Percentiles rank a stretch among this genome's conserved stretches.
These are phyloP conservation scores for Epichloe sylvatica DNA, from an alignment of 2,329 filamentous ascomycete genomes.

Conservation along the genomic window DNA sequence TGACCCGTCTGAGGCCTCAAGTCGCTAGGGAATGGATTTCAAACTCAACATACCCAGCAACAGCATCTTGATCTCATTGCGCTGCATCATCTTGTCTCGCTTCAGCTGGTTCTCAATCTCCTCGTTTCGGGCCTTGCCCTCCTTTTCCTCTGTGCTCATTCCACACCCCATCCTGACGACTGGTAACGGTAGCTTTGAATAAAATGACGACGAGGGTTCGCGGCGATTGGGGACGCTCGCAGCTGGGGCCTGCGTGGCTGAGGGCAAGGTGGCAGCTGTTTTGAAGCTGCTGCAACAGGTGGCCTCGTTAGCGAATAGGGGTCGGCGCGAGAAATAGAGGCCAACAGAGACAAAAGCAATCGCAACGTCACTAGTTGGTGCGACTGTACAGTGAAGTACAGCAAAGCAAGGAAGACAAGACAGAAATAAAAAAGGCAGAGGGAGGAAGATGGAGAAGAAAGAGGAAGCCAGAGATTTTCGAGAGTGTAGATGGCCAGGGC, in stretches of 20 bases:
- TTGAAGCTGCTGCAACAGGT: background rate
- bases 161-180: conserved; percentile 88
- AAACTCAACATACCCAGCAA: conserved; percentile 59
- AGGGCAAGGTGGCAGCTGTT: background rate
- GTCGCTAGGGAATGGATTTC: background rate
- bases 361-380: background rate
- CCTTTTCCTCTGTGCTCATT: conserved; percentile 99
- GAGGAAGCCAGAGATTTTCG: background rate
- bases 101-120: conserved; percentile 99
- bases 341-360: background rate
- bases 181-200: background rate
- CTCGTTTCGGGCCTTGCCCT: conserved; percentile 99
- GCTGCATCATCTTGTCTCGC: conserved; percentile 95
- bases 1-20: background rate
- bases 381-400: background rate
- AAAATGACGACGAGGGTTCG: background rate
- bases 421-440: background rate
- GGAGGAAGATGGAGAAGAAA: background rate
- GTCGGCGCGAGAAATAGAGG: background rate
- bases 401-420: background rate
- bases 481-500: background rate
- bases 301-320: conserved; percentile 1
- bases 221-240: background rate
- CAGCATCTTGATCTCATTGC: conserved; percentile 99
- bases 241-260: background rate